Percentiles rank a stretch among this genome's conserved stretches.
phyloP scores from a whole-genome alignment of 164 flowering plant genomes.

The Macadamia tetraphylla region DNA sequence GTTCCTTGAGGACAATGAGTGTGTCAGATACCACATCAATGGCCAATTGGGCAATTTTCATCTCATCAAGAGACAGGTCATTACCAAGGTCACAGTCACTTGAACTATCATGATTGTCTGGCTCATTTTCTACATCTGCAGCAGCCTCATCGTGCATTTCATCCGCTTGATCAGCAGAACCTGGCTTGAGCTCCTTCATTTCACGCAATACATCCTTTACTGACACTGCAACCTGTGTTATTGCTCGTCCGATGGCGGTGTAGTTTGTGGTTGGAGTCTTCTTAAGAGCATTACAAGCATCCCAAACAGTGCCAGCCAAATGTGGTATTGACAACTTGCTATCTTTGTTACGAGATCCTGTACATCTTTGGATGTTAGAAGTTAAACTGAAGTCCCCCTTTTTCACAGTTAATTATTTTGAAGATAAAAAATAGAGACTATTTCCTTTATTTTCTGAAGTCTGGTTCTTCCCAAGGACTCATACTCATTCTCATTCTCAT shows the following conservation, averaged over 20 bases:
- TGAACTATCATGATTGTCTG: slow-evolving; percentile 28
- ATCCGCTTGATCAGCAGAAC: slow-evolving; percentile 22
- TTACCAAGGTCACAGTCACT: slow-evolving; percentile 57
- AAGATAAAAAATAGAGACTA: background rate
- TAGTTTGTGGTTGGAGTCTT: slow-evolving; percentile 71
- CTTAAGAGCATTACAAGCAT: slow-evolving; percentile 72
- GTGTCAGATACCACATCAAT: slow-evolving; percentile 44
- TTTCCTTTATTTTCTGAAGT: background rate
- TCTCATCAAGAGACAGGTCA: slow-evolving; percentile 73
- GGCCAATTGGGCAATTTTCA: slow-evolving; percentile 58
- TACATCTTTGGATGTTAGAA: background rate
- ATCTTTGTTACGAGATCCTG: slow-evolving; percentile 43
- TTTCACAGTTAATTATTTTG: too few species aligned
- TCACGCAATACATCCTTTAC: slow-evolving; percentile 91
- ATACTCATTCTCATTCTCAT: background rate
- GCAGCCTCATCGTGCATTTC: slow-evolving; percentile 23
- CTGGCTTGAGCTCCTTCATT: slow-evolving; percentile 81
- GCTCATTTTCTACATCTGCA: slow-evolving; percentile 15
- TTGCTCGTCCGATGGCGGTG: slow-evolving; percentile 76
- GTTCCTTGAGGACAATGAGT: slow-evolving; percentile 59
- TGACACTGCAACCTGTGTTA: slow-evolving; percentile 76
- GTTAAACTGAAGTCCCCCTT: background rate
- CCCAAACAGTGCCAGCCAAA: slow-evolving; percentile 75
- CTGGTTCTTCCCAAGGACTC: background rate
- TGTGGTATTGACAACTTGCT: slow-evolving; percentile 44